Conservation (phyloP, 2,329 filamentous ascomycete genomes). For the Lecanoromycetidae sp. region DNA sequence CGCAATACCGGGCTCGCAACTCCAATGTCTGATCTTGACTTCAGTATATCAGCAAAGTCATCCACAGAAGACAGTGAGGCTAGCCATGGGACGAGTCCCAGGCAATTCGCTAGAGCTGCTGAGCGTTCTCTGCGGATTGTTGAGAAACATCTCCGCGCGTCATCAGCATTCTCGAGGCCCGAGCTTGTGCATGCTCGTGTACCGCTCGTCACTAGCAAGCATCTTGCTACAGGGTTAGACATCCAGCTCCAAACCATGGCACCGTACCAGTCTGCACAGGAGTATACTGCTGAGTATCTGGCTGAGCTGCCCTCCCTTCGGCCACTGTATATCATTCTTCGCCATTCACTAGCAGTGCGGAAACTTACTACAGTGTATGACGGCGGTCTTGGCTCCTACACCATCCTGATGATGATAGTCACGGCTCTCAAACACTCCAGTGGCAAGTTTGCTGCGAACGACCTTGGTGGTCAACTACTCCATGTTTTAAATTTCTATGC, state of each 20-base stretch:
- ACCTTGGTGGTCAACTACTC: conserved; percentile 34
- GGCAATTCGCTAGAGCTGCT: background rate
- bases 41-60: conserved; percentile 24
- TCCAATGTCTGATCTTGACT: conserved; percentile 45
- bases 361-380: conserved; percentile 36
- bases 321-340: conserved; percentile 39
- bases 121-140: conserved; percentile 20
- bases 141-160: background rate
- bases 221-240: conserved; percentile 37
- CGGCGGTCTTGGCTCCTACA: conserved; percentile 43
- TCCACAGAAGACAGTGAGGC: background rate
- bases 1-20: conserved; percentile 40
- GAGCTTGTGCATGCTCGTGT: conserved; percentile 21
- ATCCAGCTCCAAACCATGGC: conserved; percentile 41
- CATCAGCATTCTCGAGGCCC: conserved; percentile 20
- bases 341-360: conserved; percentile 39
- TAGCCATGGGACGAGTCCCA: background rate
- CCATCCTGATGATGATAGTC: conserved; percentile 45
- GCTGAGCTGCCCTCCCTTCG: conserved; percentile 38
- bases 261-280: conserved; percentile 28
- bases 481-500: conserved; percentile 40
- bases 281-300: conserved; percentile 36
- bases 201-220: conserved; percentile 28
- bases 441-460: conserved; percentile 23
- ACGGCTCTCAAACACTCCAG: conserved; percentile 39